Evolutionary conservation across 768 basidiomycete genomes (phyloP).

Genomic region (Calocera viscosa): DNA sequence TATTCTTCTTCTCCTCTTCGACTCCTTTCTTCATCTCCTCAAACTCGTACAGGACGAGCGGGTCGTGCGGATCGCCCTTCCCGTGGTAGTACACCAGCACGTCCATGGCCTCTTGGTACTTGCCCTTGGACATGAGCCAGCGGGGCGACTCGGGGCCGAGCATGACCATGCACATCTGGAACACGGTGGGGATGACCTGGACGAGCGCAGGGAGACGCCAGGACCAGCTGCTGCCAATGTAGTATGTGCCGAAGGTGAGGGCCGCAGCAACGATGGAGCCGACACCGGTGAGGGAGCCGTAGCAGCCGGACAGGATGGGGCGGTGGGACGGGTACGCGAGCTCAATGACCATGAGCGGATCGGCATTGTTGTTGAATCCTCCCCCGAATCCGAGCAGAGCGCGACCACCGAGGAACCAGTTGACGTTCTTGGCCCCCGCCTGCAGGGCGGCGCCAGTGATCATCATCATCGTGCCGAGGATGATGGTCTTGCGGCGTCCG

Average conservation of each 20-base stretch:
- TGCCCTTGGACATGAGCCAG: slow-evolving; percentile 18
- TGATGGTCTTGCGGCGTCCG: slow-evolving; percentile 11
- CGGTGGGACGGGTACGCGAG: slow-evolving; percentile 16
- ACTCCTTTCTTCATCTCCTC: slow-evolving; percentile 20
- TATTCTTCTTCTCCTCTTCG: slow-evolving; percentile 23
- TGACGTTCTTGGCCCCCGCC: background rate
- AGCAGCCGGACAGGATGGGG: slow-evolving; percentile 8
- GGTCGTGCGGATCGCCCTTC: slow-evolving; percentile 20
- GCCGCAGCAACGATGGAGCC: slow-evolving; percentile 11
- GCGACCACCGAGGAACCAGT: slow-evolving; percentile 14
- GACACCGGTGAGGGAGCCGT: slow-evolving; percentile 11
- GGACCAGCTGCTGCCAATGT: slow-evolving; percentile 7
- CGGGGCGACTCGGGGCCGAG: slow-evolving; percentile 23
- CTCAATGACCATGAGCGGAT: slow-evolving; percentile 15
- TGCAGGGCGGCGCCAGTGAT: slow-evolving; percentile 10
- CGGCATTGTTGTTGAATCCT: slow-evolving; percentile 11
- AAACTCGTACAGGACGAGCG: slow-evolving; percentile 21
- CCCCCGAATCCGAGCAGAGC: slow-evolving; percentile 14
- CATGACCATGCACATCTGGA: slow-evolving; percentile 23
- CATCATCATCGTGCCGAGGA: slow-evolving; percentile 10
- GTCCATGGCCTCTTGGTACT: slow-evolving; percentile 15
- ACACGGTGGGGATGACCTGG: slow-evolving; percentile 12
- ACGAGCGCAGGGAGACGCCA: slow-evolving; percentile 15
- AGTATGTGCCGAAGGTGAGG: slow-evolving; percentile 12
- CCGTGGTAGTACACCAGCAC: slow-evolving; percentile 21